These are phyloP conservation scores for Nyssa sinensis DNA, from an alignment of 148 eudicot species.

Conservation along the genomic window DNA sequence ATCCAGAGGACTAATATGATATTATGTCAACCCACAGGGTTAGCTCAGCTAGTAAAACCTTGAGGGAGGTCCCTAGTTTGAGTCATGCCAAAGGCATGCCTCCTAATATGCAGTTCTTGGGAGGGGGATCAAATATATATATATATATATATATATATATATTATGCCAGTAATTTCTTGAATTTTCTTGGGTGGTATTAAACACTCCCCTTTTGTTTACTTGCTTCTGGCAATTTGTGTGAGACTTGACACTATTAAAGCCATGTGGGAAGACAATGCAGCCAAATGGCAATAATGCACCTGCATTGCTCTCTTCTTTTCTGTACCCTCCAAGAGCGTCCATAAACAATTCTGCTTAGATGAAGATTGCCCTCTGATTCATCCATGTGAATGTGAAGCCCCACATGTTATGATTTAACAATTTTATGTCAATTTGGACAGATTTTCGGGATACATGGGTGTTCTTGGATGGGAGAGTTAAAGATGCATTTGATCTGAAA, in stretches of 20 bases:
- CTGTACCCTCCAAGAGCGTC: background rate
- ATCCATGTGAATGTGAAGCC: background rate
- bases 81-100: no score
- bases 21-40: no score
- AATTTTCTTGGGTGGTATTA: background rate
- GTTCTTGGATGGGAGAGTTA: constrained; percentile 68
- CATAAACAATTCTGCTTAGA: background rate
- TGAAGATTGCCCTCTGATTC: background rate
- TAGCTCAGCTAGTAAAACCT: no score
- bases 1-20: no score
- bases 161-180: no score
- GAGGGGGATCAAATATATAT: no score
- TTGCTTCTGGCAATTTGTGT: background rate
- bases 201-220: background rate
- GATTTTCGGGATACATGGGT: constrained; percentile 92
- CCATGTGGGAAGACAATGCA: background rate
- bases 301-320: background rate
- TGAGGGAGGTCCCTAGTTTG: no score
- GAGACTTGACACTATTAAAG: background rate
- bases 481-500: constrained; percentile 79
- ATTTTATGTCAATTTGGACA: constrained; percentile 26
- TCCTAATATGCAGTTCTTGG: no score
- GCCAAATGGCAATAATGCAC: background rate
- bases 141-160: no score
- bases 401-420: background rate